These are phyloP conservation scores for Ophiostoma sp. DNA, from an alignment of 2,329 filamentous ascomycete species.

Conservation along the genomic window DNA sequence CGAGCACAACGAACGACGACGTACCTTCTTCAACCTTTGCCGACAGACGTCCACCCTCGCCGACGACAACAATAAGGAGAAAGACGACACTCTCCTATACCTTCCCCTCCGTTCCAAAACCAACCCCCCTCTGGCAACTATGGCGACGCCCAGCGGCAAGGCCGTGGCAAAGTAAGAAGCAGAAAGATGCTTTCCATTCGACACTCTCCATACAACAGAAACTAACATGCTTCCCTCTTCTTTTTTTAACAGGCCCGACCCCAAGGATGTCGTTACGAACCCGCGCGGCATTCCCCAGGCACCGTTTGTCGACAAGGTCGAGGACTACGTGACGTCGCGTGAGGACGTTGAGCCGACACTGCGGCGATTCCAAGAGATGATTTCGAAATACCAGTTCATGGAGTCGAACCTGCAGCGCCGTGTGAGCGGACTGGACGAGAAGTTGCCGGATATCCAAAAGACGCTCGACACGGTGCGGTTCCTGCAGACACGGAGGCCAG, in stretches of 20 bases:
- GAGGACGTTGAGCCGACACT: conserved; percentile 78
- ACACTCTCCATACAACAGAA: neutral
- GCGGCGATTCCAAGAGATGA: conserved; percentile 89
- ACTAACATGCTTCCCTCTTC: neutral
- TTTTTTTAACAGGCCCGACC: conserved; percentile 2
- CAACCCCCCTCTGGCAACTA: neutral
- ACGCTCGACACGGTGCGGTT: conserved; percentile 90
- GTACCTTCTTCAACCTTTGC: neutral
- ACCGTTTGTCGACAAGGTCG: conserved; percentile 83
- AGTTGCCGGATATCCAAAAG: conserved; percentile 96
- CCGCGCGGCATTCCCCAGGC: conserved; percentile 80
- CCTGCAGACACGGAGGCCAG: conserved; percentile 52
- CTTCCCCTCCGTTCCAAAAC: too few relatives aligned
- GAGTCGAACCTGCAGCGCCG: conserved; percentile 88
- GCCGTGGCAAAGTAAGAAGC: conserved; percentile 39
- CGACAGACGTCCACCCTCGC: neutral
- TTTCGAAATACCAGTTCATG: conserved; percentile 99
- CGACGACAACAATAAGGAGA: neutral
- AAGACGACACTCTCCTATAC: neutral
- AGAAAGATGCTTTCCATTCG: neutral
- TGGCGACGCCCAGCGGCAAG: conserved; percentile 39
- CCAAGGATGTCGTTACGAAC: conserved; percentile 62
- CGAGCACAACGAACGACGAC: neutral
- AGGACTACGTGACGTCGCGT: conserved; percentile 79
- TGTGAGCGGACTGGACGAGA: conserved; percentile 79